These are phyloP conservation scores for Polytrichum formosum DNA, from an alignment of 225 moss, liverwort and hornwort genomes.

Conservation along the genomic window DNA sequence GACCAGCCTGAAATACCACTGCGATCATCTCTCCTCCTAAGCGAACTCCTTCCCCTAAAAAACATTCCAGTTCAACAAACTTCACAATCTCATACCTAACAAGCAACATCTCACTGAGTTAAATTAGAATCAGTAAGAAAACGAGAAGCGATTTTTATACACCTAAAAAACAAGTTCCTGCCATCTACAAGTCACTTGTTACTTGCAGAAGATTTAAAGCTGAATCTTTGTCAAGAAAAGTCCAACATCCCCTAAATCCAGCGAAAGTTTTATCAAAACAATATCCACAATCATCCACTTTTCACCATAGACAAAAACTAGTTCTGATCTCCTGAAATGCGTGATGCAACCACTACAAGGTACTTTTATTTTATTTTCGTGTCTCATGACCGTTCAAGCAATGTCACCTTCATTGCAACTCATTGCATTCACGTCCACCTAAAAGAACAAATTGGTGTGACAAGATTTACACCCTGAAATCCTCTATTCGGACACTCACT, in stretches of 20 bases:
- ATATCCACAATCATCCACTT: no score
- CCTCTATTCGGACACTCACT: neutral
- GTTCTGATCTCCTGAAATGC: no score
- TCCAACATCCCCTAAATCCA: neutral
- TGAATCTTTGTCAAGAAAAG: neutral
- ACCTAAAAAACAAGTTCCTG: neutral
- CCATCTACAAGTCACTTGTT: neutral
- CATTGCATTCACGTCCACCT: neutral
- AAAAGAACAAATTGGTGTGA: neutral
- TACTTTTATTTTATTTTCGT: no score
- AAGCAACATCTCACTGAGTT: neutral
- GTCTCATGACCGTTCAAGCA: no score
- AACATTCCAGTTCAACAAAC: neutral
- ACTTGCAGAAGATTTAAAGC: neutral
- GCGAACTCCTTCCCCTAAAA: slow-evolving; percentile 9
- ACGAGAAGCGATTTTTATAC: neutral
- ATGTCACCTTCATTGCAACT: no score
- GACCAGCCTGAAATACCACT: neutral
- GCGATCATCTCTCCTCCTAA: neutral
- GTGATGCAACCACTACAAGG: no score
- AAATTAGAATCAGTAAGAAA: neutral
- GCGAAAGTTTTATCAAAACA: no score
- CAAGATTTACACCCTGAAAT: neutral
- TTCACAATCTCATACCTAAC: neutral
- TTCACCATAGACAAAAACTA: no score